Base-by-base conservation (phyloP, 768 basidiomycete genomes). In the Ramaria sp. region DNA sequence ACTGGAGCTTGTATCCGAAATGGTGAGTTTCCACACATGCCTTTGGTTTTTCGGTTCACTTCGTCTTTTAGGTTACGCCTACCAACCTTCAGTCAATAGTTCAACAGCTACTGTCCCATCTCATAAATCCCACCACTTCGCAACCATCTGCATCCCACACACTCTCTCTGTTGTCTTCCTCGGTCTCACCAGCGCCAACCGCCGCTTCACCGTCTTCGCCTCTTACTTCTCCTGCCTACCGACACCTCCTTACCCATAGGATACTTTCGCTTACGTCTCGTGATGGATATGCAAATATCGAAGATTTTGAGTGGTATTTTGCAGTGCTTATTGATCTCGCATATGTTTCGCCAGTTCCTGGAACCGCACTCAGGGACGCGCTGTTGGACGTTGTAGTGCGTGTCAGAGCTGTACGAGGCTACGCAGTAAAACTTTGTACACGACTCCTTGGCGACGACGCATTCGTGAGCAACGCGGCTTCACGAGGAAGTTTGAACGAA, bases 231-330 rank as follows among this genome's bases (percentile, higher is more conserved):
- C 77, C 89, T 0, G 83, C 89, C 1, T 98, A 98, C 66, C 88
- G 96, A 17, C 76, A 92, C 20, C 80, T 83, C 43, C 79, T 98
- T 33, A 78, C 89, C 9, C 82, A 87, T 61, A 78, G 82, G 17
- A 88, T 98, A 60, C 76, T 98, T n/a, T 72, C 75, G n/a, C 88
- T 98, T 63, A 86, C 90, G 57, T 87, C 90, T 1, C 79, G 81
- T 55, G 83, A 83, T 38, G 87, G 85, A 20, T 98, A 95, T 67
- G 83, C 85, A 53, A 87, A 92, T 64, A 78, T 99, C 27, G 76
- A 79, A 46, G 94, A 97, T 70, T 98, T 98, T 66, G 91, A 97
- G 66, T 99, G 96, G 95, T 96, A 92, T 68, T 77, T 98, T 20
- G 96, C 95, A 4, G 91, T 94, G 7, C 81, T 98, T 30, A 80